These are phyloP conservation scores for Penicillium pancosmium DNA, from an alignment of 495 filamentous ascomycete species.

Conservation along the genomic window DNA sequence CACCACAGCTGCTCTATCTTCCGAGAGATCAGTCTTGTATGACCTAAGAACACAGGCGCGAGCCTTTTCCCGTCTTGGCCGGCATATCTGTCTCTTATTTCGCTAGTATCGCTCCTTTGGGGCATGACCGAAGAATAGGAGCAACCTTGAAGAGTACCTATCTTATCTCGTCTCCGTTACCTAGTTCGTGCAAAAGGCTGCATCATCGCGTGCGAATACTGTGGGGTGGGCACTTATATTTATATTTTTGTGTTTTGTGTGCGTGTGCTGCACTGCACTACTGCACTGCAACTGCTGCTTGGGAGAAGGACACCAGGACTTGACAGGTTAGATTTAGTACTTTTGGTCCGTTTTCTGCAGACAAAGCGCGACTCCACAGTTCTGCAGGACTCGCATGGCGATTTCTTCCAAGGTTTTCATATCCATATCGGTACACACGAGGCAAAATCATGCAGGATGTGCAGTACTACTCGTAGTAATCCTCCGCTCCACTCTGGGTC, in stretches of 20 bases:
- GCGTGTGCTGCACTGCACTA: no score
- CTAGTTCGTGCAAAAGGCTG: neutral
- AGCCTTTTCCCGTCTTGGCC: neutral
- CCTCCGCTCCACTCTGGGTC: neutral
- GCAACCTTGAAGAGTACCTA: neutral
- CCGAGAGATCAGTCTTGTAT: constrained; percentile 4
- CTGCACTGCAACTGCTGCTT: no score
- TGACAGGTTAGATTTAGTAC: neutral
- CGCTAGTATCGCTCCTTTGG: neutral
- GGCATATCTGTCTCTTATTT: neutral
- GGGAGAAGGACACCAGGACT: no score
- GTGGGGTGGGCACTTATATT: neutral
- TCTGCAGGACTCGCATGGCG: constrained; percentile 17
- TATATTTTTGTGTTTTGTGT: no score
- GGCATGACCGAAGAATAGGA: neutral
- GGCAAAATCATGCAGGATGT: neutral
- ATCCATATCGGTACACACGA: neutral
- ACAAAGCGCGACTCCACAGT: constrained; percentile 20
- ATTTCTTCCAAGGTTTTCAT: neutral
- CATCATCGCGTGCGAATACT: neutral
- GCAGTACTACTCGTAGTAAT: neutral
- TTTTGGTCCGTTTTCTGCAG: constrained; percentile 8
- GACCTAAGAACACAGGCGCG: neutral
- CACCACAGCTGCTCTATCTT: constrained; percentile 1
- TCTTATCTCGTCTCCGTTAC: neutral